Conservation (phyloP, 2,329 filamentous ascomycete species). For the Fusarium foetens region DNA sequence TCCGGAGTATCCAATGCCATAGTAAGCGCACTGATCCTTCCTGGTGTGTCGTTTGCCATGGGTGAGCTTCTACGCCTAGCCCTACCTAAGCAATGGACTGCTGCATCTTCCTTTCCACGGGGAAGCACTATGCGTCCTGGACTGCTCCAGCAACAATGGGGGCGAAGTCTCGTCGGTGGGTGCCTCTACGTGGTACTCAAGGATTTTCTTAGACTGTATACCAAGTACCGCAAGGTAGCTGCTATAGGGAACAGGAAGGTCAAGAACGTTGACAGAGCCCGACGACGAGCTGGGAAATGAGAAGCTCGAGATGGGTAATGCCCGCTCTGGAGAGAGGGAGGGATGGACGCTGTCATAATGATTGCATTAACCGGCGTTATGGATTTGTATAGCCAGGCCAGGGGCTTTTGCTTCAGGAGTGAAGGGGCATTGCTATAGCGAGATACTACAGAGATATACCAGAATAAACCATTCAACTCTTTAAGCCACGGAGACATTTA, state of each 20-base stretch:
- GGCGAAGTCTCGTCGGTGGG: conserved; percentile 86
- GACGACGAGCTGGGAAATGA: conserved; percentile 54
- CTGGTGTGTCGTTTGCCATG: conserved; percentile 79
- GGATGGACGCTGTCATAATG: neutral
- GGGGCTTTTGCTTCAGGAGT: neutral
- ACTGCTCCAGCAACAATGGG: conserved; percentile 86
- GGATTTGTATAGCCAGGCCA: conserved; percentile 17
- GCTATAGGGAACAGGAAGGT: conserved; percentile 65
- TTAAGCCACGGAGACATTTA: neutral
- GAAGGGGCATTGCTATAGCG: neutral
- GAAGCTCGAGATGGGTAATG: neutral
- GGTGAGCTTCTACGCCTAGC: conserved; percentile 77
- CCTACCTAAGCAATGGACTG: conserved; percentile 76
- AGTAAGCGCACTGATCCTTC: conserved; percentile 75
- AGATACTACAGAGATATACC: conserved; percentile 11
- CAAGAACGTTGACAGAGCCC: conserved; percentile 58
- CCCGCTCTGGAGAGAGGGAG: conserved; percentile 8
- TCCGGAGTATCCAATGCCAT: conserved; percentile 60
- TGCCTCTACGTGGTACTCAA: conserved; percentile 89
- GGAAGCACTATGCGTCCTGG: conserved; percentile 60
- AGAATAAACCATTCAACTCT: conserved; percentile 15
- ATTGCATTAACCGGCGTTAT: conserved; percentile 38
- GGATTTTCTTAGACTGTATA: conserved; percentile 69
- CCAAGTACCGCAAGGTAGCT: conserved; percentile 70
- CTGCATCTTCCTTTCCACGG: conserved; percentile 46